Evolutionary conservation across 495 filamentous ascomycete species (phyloP).

Genomic region (Penicillium bovifimosum): DNA sequence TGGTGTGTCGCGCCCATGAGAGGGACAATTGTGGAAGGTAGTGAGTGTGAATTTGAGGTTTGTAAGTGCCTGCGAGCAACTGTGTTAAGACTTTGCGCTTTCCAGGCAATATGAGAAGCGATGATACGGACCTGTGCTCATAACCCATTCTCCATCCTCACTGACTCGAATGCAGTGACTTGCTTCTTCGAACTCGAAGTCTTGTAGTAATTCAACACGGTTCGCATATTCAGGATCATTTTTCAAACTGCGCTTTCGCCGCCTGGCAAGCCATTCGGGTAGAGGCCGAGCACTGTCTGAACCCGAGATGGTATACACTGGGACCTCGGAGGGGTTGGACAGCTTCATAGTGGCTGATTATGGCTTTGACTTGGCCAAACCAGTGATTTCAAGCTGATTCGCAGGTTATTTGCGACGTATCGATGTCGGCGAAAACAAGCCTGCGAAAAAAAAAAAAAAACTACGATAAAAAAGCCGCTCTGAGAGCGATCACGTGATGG

Average conservation of each 20-base stretch:
- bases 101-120: background rate
- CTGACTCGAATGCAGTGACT: slow-evolving; percentile 85
- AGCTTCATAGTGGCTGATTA: slow-evolving; percentile 67
- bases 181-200: slow-evolving; percentile 99
- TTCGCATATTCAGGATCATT: slow-evolving; percentile 89
- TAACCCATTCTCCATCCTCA: slow-evolving; percentile 97
- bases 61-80: slow-evolving; percentile 61
- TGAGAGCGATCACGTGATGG: slow-evolving; percentile 36
- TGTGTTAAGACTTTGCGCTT: slow-evolving; percentile 14
- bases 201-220: slow-evolving; percentile 90
- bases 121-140: slow-evolving; percentile 74
- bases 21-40: slow-evolving; percentile 88
- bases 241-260: slow-evolving; percentile 88
- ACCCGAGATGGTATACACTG: slow-evolving; percentile 94
- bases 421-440: slow-evolving; percentile 14
- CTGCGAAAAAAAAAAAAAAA: slow-evolving; percentile 41
- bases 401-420: slow-evolving; percentile 1
- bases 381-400: background rate
- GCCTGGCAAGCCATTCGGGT: slow-evolving; percentile 90
- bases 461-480: slow-evolving; percentile 35
- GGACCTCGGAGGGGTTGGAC: slow-evolving; percentile 78
- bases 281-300: slow-evolving; percentile 84
- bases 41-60: slow-evolving; percentile 95
- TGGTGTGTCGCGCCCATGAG: slow-evolving; percentile 88
- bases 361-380: slow-evolving; percentile 30